Conservation (phyloP, 139 green algal genomes). For the Coelastrella sp. region DNA sequence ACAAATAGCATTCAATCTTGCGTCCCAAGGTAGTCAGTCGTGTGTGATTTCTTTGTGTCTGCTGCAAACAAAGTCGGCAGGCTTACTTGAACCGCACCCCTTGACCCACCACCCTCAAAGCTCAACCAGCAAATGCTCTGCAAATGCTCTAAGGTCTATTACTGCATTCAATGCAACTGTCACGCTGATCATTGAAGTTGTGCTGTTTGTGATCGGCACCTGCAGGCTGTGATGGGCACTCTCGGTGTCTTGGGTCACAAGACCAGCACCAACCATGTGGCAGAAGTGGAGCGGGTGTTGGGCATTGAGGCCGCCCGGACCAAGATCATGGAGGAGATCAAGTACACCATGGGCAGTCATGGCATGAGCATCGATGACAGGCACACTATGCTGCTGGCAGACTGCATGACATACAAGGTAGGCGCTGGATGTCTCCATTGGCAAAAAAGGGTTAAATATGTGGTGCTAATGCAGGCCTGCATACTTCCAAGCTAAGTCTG, state of each 20-base stretch:
- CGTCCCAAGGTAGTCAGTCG: too few relatives aligned
- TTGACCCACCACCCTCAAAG: too few relatives aligned
- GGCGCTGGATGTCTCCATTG: neutral
- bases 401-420: conserved; percentile 99
- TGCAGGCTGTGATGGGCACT: conserved; percentile 84
- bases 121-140: too few relatives aligned
- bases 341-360: conserved; percentile 91
- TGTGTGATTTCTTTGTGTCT: too few relatives aligned
- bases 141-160: too few relatives aligned
- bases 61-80: too few relatives aligned
- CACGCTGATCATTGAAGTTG: neutral
- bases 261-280: conserved; percentile 95
- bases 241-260: conserved; percentile 79
- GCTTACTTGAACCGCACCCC: too few relatives aligned
- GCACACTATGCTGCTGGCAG: conserved; percentile 97
- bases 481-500: too few relatives aligned
- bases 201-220: neutral
- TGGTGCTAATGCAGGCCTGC: too few relatives aligned
- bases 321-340: conserved; percentile 92
- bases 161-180: too few relatives aligned
- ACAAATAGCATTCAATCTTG: too few relatives aligned
- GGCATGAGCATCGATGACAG: conserved; percentile 97
- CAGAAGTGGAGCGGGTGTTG: conserved; percentile 87
- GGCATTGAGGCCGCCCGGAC: conserved; percentile 93
- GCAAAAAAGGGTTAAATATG: too few relatives aligned